Evolutionary conservation across 345 rosid genomes (phyloP).

Genomic region (Geranium brycei): DNA sequence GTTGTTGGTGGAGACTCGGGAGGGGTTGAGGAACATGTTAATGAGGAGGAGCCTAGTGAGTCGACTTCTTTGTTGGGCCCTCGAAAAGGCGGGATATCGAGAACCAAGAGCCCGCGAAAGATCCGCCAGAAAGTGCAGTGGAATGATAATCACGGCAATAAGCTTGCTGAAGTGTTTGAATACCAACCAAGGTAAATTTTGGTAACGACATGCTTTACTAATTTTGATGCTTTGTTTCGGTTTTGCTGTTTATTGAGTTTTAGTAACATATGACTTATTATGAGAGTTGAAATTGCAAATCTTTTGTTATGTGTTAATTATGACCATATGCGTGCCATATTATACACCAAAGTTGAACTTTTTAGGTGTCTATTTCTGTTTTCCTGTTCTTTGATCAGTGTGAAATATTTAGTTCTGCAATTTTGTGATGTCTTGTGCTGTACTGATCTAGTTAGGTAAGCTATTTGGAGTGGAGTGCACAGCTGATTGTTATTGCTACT

Average conservation of each 20-base stretch:
- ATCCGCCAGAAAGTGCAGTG: conserved; percentile 67
- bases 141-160: conserved; percentile 77
- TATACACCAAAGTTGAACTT: background rate
- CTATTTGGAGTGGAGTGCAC: no score
- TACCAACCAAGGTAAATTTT: conserved; percentile 68
- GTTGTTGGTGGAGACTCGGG: conserved; percentile 13
- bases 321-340: background rate
- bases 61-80: conserved; percentile 62
- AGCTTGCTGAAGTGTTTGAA: conserved; percentile 68
- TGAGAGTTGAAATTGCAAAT: background rate
- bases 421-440: no score
- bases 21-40: conserved; percentile 26
- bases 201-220: background rate
- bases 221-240: background rate
- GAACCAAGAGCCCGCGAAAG: conserved; percentile 31
- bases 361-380: background rate
- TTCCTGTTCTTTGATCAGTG: background rate
- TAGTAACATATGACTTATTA: background rate
- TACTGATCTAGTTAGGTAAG: no score
- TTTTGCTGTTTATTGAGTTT: no score
- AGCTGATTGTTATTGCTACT: no score
- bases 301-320: background rate
- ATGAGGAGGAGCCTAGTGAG: conserved; percentile 59
- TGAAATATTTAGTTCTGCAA: no score
- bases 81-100: conserved; percentile 54